A percentile compares a stretch with the other conserved stretches of the same genome.
Evolutionary conservation across 2,329 filamentous ascomycete species (phyloP).

Genomic region (Diplodia seriata): DNA sequence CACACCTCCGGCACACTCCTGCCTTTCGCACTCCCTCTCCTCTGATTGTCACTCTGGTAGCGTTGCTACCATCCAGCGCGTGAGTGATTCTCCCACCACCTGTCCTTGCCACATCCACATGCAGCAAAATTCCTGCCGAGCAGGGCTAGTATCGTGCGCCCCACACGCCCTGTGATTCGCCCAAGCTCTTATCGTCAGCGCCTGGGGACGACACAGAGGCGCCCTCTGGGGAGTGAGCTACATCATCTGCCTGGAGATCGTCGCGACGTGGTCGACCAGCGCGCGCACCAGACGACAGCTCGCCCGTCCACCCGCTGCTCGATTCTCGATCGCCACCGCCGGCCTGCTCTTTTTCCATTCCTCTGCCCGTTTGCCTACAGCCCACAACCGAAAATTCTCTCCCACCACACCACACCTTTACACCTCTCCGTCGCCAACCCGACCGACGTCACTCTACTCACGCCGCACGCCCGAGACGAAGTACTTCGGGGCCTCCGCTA

Average conservation of each 20-base stretch:
- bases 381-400: slow-evolving; percentile 21
- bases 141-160: slow-evolving; percentile 30
- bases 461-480: slow-evolving; percentile 2
- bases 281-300: slow-evolving; percentile 27
- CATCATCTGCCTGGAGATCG: slow-evolving; percentile 31
- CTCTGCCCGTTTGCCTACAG: slow-evolving; percentile 11
- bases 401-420: slow-evolving; percentile 6
- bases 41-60: slow-evolving; percentile 25
- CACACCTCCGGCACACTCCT: slow-evolving; percentile 25
- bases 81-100: slow-evolving; percentile 17
- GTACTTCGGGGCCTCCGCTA: slow-evolving; percentile 4
- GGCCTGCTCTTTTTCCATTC: slow-evolving; percentile 15
- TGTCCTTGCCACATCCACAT: slow-evolving; percentile 21
- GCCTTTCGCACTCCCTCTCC: slow-evolving; percentile 22
- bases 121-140: slow-evolving; percentile 28
- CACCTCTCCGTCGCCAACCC: slow-evolving; percentile 2
- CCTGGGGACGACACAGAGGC: slow-evolving; percentile 27
- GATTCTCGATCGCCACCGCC: slow-evolving; percentile 22
- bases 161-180: slow-evolving; percentile 30
- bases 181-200: slow-evolving; percentile 33
- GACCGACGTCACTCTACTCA: slow-evolving; percentile 16
- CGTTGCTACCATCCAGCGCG: slow-evolving; percentile 27
- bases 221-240: slow-evolving; percentile 10
- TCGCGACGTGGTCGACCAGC: slow-evolving; percentile 28
- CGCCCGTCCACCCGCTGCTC: slow-evolving; percentile 9